phyloP scores from a whole-genome alignment of 768 basidiomycete genomes.

The Coprinopsis cinerea region DNA sequence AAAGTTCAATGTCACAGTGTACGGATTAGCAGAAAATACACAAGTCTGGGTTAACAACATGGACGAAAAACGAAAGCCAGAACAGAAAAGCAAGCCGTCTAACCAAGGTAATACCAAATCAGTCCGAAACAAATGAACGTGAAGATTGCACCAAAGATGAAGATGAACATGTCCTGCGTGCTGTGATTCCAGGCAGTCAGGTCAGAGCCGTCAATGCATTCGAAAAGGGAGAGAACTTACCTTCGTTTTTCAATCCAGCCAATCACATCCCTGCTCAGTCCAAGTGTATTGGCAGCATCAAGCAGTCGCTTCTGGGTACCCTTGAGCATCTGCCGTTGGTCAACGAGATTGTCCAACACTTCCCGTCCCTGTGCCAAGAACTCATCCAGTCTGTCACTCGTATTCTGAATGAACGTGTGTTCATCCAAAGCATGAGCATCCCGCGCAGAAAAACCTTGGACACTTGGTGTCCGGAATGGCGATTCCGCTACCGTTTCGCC shows the following conservation, averaged over 20 bases:
- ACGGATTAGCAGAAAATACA: conserved; percentile 13
- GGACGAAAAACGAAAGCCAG: no score
- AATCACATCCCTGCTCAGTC: conserved; percentile 90
- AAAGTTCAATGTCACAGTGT: not conserved
- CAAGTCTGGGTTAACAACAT: no score
- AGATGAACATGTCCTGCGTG: conserved; percentile 94
- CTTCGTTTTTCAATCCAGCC: conserved; percentile 96
- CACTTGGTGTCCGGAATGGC: conserved; percentile 66
- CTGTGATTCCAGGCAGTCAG: conserved; percentile 42
- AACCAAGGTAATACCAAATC: conserved; percentile 88
- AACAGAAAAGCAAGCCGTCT: conserved; percentile 19
- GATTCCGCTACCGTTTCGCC: conserved; percentile 65
- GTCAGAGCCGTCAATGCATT: conserved; percentile 2
- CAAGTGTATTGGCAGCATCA: conserved; percentile 90
- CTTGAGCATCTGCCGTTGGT: conserved; percentile 90
- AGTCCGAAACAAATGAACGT: conserved; percentile 92
- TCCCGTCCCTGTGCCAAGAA: conserved; percentile 91
- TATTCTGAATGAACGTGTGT: conserved; percentile 82
- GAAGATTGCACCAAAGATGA: conserved; percentile 75
- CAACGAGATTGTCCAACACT: conserved; percentile 85
- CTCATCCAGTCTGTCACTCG: conserved; percentile 78
- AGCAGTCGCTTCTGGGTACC: conserved; percentile 86
- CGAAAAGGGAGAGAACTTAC: conserved; percentile 35
- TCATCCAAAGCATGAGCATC: conserved; percentile 82
- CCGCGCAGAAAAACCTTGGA: conserved; percentile 49